Conservation (phyloP, 2,329 filamentous ascomycete genomes). For the Ampelomyces quisqualis region DNA sequence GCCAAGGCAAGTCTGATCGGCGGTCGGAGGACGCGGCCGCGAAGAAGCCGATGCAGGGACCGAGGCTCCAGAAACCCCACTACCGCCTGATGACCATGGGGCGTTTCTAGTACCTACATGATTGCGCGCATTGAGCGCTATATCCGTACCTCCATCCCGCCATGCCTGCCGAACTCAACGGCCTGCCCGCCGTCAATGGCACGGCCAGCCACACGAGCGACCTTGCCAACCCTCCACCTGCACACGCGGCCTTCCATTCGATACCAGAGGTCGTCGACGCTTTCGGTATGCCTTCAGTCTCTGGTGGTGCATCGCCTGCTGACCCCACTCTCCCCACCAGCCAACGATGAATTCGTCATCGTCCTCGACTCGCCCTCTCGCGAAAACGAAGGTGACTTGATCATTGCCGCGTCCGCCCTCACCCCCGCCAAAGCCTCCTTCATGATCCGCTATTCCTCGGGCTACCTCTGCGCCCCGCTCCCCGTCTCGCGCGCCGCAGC, state of each 20-base stretch:
- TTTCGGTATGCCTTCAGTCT: constrained; percentile 39
- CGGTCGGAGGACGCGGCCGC: constrained; percentile 2
- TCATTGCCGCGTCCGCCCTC: constrained; percentile 83
- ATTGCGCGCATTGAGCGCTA: no score
- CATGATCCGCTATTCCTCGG: constrained; percentile 85
- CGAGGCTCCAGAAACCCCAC: constrained; percentile 8
- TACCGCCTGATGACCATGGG: constrained; percentile 12
- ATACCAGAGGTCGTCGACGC: constrained; percentile 50
- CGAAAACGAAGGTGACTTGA: constrained; percentile 98
- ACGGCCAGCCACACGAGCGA: constrained; percentile 19
- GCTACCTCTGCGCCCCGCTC: constrained; percentile 88
- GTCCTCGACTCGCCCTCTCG: constrained; percentile 89
- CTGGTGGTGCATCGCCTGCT: neutral
- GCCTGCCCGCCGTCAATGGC: constrained; percentile 17
- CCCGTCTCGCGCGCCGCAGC: constrained; percentile 65
- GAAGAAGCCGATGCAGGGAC: constrained; percentile 12
- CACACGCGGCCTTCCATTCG: constrained; percentile 48
- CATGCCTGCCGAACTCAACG: constrained; percentile 29
- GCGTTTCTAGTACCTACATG: no score
- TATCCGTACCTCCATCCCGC: no score
- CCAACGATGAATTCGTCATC: constrained; percentile 81
- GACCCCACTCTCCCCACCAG: constrained; percentile 23
- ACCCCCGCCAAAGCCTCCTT: constrained; percentile 93
- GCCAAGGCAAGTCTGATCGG: neutral
- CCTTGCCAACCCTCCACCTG: constrained; percentile 27